Percentiles rank a stretch among this genome's conserved stretches.
phyloP scores from a whole-genome alignment of 495 filamentous ascomycete species.

The Penicillium mononematosum region DNA sequence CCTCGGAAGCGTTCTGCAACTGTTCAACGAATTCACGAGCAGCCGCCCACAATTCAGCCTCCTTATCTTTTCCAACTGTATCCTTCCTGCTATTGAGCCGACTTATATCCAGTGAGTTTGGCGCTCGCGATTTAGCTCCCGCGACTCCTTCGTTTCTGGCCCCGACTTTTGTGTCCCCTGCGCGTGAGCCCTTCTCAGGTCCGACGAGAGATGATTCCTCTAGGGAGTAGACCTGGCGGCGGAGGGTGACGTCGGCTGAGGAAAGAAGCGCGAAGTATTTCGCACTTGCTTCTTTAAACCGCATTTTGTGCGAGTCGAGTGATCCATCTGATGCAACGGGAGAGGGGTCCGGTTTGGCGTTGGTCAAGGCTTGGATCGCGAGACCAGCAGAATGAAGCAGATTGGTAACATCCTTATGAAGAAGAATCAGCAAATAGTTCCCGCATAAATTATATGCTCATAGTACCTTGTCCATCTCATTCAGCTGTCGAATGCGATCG shows the following conservation, averaged over 20 bases:
- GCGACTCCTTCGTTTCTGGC: constrained; percentile 11
- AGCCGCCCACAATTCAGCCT: constrained; percentile 72
- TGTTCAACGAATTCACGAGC: constrained; percentile 52
- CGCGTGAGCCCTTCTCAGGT: constrained; percentile 27
- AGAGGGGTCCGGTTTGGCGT: constrained; percentile 38
- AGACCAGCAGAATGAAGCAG: constrained; percentile 67
- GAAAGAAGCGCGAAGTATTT: constrained; percentile 69
- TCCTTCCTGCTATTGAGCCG: constrained; percentile 81
- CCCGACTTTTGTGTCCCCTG: constrained; percentile 25
- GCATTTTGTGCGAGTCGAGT: constrained; percentile 52
- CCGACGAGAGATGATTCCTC: constrained; percentile 76
- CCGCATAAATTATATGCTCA: not conserved
- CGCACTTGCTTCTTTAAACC: constrained; percentile 61
- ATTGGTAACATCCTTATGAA: constrained; percentile 51
- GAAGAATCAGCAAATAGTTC: not conserved
- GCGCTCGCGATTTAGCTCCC: constrained; percentile 17
- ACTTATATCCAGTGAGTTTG: constrained; percentile 66
- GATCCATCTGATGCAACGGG: constrained; percentile 32
- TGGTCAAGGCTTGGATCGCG: constrained; percentile 68
- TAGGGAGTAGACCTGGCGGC: constrained; percentile 74
- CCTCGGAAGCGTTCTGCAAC: constrained; percentile 18
- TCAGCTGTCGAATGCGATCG: constrained; percentile 76
- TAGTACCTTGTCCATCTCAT: constrained; percentile 68
- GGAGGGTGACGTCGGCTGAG: constrained; percentile 65
- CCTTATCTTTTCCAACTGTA: constrained; percentile 73